Base-by-base conservation (phyloP, 1,284 basidiomycete species). In the Sporisorium scitamineum region DNA sequence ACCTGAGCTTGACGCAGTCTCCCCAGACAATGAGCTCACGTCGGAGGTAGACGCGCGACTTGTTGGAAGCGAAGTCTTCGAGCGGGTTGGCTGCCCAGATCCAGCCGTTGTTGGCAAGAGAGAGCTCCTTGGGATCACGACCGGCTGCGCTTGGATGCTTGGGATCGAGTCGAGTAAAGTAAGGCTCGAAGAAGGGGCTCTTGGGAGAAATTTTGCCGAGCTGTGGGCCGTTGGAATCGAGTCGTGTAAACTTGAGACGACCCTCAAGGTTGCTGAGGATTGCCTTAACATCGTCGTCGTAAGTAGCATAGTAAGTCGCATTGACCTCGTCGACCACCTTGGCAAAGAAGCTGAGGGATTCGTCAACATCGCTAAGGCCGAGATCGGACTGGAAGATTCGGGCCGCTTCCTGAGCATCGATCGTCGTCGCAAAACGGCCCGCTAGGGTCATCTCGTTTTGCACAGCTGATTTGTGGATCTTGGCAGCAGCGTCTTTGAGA, bases 1-100 rank as follows among this genome's bases (percentile, higher is more conserved):
- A 99, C 44, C 95, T 92, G 50, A 98, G 90, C 86, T 99, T 99
- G 83, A 98, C 96, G 84, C 96, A 98, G 86, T 99, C 97, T 45
- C 92, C 91, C 96, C 96, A 99, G 20, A 92, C 94, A 78, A 99
- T 98, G 54, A 99, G 94, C 86, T 97, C 94, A 56, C 96, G 92
- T 31, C 94, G 91, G 52, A 98, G 89, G 86, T 99, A 99, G 1
- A 95, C 93, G 85, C 96, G 96, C n/a, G 95, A 98, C 1, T 93
- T 92, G 53, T 90, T 90, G n/a, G 94, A 90, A 10, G 95, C 96
- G 87, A 99, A 99, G 87, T 98, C 97, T 75, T 91, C 89, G 22
- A 99, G 89, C 0, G 96, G 96, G 85, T 99, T 92, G 2, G 96
- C 95, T 66, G 92, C 89, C 96, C 96, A 99, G 80, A 99, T 96